Evolutionary conservation across 345 rosid genomes (phyloP).

Genomic region (Mangifera indica): DNA sequence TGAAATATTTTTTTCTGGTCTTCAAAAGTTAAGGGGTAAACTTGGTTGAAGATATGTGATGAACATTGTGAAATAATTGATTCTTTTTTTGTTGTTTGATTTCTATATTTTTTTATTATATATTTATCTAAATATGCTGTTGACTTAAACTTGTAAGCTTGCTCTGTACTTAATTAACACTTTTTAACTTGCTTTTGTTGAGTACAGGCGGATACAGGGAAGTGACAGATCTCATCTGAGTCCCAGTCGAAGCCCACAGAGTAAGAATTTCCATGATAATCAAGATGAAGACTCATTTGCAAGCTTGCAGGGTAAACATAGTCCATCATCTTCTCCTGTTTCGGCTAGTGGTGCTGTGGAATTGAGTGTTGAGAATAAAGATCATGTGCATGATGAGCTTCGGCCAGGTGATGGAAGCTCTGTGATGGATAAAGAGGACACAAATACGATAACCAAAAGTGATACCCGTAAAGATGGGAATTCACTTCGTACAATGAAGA

Average conservation of each 20-base stretch:
- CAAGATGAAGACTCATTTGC: slow-evolving; percentile 55
- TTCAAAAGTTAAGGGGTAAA: neutral
- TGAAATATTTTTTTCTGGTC: neutral
- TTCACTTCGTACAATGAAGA: slow-evolving; percentile 30
- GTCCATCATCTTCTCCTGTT: slow-evolving; percentile 45
- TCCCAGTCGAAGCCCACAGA: slow-evolving; percentile 44
- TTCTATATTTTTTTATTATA: neutral
- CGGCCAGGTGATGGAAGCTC: slow-evolving; percentile 43
- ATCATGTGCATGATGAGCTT: slow-evolving; percentile 37
- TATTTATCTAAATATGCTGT: neutral
- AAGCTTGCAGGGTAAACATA: slow-evolving; percentile 54
- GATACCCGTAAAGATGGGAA: slow-evolving; percentile 33
- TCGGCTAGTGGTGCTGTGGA: slow-evolving; percentile 43
- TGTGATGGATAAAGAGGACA: slow-evolving; percentile 48
- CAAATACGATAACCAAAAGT: slow-evolving; percentile 18
- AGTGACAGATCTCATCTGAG: slow-evolving; percentile 44
- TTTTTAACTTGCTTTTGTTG: slow-evolving; percentile 10
- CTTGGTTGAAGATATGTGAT: neutral
- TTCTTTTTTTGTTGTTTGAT: neutral
- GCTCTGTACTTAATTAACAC: slow-evolving; percentile 6
- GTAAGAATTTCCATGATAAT: slow-evolving; percentile 37
- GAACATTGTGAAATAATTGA: neutral
- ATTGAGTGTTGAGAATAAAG: slow-evolving; percentile 50
- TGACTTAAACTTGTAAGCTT: neutral
- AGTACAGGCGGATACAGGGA: slow-evolving; percentile 34